Evolutionary conservation across 495 filamentous ascomycete genomes (phyloP).

Genomic region (Annulohypoxylon maeteangense): DNA sequence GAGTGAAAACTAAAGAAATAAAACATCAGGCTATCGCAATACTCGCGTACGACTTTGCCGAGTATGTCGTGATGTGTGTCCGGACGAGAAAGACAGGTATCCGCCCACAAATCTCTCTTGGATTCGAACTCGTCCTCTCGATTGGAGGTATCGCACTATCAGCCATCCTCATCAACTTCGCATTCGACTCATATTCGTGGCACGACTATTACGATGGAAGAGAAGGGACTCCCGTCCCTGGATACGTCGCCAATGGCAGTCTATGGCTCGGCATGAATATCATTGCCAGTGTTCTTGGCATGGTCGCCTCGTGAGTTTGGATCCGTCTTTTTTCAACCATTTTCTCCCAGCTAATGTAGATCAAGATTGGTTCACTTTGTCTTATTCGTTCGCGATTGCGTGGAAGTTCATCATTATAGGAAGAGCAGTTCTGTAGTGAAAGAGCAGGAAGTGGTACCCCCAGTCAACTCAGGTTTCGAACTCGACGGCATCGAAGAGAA

Average conservation of each 20-base stretch:
- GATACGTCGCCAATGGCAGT: slow-evolving; percentile 2
- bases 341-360: not conserved
- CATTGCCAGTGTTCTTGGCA: not conserved
- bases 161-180: not conserved
- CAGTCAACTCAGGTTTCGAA: not conserved
- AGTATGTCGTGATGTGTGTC: slow-evolving; percentile 23
- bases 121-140: slow-evolving; percentile 26
- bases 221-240: not conserved
- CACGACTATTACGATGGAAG: not conserved
- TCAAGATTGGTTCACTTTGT: slow-evolving; percentile 27
- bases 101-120: slow-evolving; percentile 13
- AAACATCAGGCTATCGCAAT: not conserved
- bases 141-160: slow-evolving; percentile 7
- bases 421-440: not conserved
- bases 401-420: slow-evolving; percentile 28
- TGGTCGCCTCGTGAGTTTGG: slow-evolving; percentile 15
- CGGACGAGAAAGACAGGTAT: slow-evolving; percentile 12
- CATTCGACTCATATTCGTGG: slow-evolving; percentile 2
- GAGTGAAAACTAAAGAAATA: not conserved
- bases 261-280: slow-evolving; percentile 17
- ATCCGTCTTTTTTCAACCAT: no score
- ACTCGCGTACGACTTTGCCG: slow-evolving; percentile 12
- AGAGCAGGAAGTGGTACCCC: not conserved
- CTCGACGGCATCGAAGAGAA: not conserved
- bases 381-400: slow-evolving; percentile 33